Evolutionary conservation across 495 filamentous ascomycete species (phyloP).

Genomic region (Penicillium alfredii): DNA sequence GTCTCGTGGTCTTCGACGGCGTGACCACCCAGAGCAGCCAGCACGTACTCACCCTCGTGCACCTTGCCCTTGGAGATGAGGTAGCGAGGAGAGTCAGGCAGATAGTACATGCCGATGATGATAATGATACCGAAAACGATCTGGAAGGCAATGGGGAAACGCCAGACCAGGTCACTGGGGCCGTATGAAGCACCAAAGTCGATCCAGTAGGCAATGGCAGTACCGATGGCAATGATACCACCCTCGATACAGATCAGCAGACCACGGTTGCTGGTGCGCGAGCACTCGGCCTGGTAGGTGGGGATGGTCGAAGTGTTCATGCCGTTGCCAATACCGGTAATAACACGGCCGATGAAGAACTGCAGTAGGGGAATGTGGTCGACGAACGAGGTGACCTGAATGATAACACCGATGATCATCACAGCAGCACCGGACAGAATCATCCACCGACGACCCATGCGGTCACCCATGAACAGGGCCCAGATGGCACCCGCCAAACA

Average conservation of each 20-base stretch:
- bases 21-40: conserved; percentile 60
- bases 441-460: conserved; percentile 60
- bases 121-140: conserved; percentile 66
- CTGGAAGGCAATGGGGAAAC: conserved; percentile 82
- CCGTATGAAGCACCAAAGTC: conserved; percentile 74
- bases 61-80: conserved; percentile 61
- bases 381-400: conserved; percentile 58
- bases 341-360: conserved; percentile 67
- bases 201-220: conserved; percentile 76
- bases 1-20: conserved; percentile 53
- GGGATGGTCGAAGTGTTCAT: conserved; percentile 76
- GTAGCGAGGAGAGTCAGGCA: conserved; percentile 76
- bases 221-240: conserved; percentile 70
- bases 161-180: conserved; percentile 59
- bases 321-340: conserved; percentile 72
- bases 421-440: conserved; percentile 56
- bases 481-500: conserved; percentile 71
- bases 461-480: conserved; percentile 62
- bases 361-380: conserved; percentile 50
- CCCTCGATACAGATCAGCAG: conserved; percentile 82
- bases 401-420: conserved; percentile 75
- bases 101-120: conserved; percentile 54
- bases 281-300: conserved; percentile 75
- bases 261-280: conserved; percentile 69
- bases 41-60: conserved; percentile 62